Percentiles rank a stretch among this genome's conserved stretches.
These are phyloP conservation scores for Dentipellis fragilis DNA, from an alignment of 768 basidiomycete genomes.

Conservation along the genomic window DNA sequence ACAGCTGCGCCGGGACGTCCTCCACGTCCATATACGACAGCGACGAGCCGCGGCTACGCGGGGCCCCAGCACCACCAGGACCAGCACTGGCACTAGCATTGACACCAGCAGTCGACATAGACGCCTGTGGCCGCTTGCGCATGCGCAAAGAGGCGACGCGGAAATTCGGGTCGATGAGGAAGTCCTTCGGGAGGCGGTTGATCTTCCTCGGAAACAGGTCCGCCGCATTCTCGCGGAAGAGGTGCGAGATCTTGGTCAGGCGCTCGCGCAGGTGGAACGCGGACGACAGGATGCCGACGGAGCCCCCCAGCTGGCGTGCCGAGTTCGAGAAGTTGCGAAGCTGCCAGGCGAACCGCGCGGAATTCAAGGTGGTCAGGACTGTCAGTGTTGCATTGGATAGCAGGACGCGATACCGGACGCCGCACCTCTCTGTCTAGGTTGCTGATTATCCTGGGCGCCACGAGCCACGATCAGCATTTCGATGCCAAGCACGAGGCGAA, in stretches of 20 bases:
- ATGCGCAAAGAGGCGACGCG: too few species aligned
- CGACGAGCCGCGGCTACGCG: constrained; percentile 41
- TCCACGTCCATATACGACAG: constrained; percentile 53
- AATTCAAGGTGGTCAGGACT: not conserved
- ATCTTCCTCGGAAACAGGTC: constrained; percentile 71
- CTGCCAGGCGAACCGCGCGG: too few species aligned
- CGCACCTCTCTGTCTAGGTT: constrained; percentile 56
- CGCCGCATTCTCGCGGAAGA: constrained; percentile 72
- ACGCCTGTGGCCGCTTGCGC: not conserved
- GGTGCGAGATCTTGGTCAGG: constrained; percentile 56
- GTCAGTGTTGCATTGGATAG: not conserved
- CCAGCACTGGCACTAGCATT: constrained; percentile 22
- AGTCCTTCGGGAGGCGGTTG: constrained; percentile 29
- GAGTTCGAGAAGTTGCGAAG: constrained; percentile 71
- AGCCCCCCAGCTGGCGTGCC: constrained; percentile 68
- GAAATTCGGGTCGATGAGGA: constrained; percentile 22
- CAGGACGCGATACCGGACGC: not conserved
- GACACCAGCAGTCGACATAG: not conserved
- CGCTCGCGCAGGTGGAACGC: constrained; percentile 63
- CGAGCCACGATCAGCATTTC: constrained; percentile 1
- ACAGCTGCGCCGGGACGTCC: constrained; percentile 56
- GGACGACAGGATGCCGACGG: constrained; percentile 67
- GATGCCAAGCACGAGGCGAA: not conserved
- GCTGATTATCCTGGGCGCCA: constrained; percentile 37
- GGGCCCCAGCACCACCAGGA: constrained; percentile 21